Percentiles rank a stretch among this genome's conserved stretches.
These are phyloP conservation scores for Crithidia mellificae DNA, from an alignment of 208 protist species.

Conservation along the genomic window DNA sequence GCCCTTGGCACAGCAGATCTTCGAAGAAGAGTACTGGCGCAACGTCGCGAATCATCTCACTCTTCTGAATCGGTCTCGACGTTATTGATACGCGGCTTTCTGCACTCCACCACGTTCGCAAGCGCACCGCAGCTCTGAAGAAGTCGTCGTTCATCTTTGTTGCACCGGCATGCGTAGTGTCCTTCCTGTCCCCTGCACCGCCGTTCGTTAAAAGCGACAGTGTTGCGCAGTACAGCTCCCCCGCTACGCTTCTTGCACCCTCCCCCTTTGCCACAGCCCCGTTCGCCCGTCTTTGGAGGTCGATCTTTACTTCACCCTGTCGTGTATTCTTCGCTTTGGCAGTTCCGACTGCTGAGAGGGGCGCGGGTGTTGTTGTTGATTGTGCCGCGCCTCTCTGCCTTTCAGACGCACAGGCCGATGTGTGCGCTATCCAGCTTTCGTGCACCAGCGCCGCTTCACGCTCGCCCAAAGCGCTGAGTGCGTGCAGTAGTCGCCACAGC, in stretches of 20 bases:
- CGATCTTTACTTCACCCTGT: no score
- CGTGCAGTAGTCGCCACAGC: conserved; percentile 19
- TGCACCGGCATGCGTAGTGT: no score
- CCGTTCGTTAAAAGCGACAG: background rate
- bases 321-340: no score
- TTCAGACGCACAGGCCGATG: no score
- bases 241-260: background rate
- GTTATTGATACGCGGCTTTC: background rate
- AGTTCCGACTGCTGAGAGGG: no score
- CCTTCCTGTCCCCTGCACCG: background rate
- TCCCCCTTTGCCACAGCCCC: no score
- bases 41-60: no score
- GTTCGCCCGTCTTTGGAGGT: no score
- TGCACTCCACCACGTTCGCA: conserved; percentile 20
- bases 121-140: conserved; percentile 7
- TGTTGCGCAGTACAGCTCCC: background rate
- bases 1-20: background rate
- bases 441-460: conserved; percentile 25
- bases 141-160: background rate
- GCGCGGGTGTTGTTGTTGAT: no score
- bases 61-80: background rate
- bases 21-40: background rate
- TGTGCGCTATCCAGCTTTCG: conserved; percentile 9
- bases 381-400: no score
- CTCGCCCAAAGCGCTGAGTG: background rate